Evolutionary conservation across 2,329 filamentous ascomycete species (phyloP).

Genomic region (Simplicillium sp.): DNA sequence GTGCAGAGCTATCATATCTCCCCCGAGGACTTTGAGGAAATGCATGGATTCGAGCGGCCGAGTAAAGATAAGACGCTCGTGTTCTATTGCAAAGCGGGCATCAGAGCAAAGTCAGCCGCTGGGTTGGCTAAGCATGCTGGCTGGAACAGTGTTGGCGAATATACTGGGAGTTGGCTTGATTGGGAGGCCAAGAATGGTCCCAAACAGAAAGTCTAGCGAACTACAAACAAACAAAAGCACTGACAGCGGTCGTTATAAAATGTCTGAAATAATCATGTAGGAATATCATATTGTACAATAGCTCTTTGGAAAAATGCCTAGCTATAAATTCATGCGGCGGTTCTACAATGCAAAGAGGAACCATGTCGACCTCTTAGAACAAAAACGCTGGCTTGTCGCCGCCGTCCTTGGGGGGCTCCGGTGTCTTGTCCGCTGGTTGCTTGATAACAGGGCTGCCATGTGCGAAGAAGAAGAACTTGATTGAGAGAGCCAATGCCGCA

Average conservation of each 20-base stretch:
- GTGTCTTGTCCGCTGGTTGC: slow-evolving; percentile 24
- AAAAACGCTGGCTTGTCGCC: slow-evolving; percentile 10
- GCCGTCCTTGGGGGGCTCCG: slow-evolving; percentile 6
- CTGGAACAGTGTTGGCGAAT: slow-evolving; percentile 63
- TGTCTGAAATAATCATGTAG: not conserved
- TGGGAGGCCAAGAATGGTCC: slow-evolving; percentile 68
- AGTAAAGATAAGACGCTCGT: slow-evolving; percentile 49
- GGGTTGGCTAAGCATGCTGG: slow-evolving; percentile 67
- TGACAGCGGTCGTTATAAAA: not conserved
- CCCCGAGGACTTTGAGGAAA: slow-evolving; percentile 70
- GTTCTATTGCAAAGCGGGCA: slow-evolving; percentile 91
- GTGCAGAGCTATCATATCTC: slow-evolving; percentile 73
- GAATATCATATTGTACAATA: not conserved
- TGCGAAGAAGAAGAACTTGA: slow-evolving; percentile 96
- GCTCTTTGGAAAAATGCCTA: too few relatives aligned
- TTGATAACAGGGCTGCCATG: slow-evolving; percentile 47
- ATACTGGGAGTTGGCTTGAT: slow-evolving; percentile 69
- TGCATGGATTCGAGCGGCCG: slow-evolving; percentile 69
- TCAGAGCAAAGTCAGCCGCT: slow-evolving; percentile 71
- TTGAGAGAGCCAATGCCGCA: slow-evolving; percentile 81
- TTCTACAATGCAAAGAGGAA: too few relatives aligned
- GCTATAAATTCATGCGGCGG: not conserved
- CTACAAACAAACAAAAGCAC: not conserved
- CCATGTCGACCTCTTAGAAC: not conserved
- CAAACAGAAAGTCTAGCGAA: slow-evolving; percentile 18